Evolutionary conservation across 768 basidiomycete species (phyloP).

Genomic region (Hypholoma fasciculare): DNA sequence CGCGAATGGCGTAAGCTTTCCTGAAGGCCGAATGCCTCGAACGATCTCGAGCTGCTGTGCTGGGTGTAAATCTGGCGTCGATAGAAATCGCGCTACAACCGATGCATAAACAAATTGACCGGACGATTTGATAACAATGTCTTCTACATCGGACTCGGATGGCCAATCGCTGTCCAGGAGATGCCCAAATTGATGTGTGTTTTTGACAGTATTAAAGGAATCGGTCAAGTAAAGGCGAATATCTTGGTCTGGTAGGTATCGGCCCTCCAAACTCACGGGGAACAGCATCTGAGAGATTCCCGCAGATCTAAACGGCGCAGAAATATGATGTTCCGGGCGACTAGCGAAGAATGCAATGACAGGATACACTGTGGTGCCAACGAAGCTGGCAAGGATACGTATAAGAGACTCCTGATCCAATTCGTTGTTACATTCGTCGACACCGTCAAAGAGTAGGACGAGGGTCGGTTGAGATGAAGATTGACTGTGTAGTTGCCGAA

Average conservation of each 20-base stretch:
- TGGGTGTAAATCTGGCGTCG: not conserved
- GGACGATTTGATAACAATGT: constrained; percentile 5
- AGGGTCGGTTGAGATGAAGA: not conserved
- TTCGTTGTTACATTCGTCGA: constrained; percentile 18
- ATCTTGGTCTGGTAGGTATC: constrained; percentile 2
- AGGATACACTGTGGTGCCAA: not conserved
- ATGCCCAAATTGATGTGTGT: not conserved
- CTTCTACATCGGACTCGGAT: not conserved
- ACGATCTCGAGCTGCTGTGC: not conserved
- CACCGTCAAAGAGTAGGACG: constrained; percentile 19
- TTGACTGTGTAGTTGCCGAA: not conserved
- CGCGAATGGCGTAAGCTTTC: constrained; percentile 3
- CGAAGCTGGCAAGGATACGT: not conserved
- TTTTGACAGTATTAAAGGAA: constrained; percentile 1
- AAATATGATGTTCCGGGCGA: constrained; percentile 19
- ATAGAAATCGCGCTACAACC: not conserved
- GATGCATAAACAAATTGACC: constrained; percentile 4
- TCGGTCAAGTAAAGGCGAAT: not conserved
- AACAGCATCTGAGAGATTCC: not conserved
- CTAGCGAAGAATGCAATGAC: constrained; percentile 18
- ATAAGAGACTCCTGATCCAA: constrained; percentile 9
- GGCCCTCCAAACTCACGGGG: not conserved
- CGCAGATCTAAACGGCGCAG: not conserved
- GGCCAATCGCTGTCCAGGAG: not conserved
- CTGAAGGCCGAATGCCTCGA: not conserved